Conservation (phyloP, 1,139 yeast species). For the Meyerozyma athensensis region DNA sequence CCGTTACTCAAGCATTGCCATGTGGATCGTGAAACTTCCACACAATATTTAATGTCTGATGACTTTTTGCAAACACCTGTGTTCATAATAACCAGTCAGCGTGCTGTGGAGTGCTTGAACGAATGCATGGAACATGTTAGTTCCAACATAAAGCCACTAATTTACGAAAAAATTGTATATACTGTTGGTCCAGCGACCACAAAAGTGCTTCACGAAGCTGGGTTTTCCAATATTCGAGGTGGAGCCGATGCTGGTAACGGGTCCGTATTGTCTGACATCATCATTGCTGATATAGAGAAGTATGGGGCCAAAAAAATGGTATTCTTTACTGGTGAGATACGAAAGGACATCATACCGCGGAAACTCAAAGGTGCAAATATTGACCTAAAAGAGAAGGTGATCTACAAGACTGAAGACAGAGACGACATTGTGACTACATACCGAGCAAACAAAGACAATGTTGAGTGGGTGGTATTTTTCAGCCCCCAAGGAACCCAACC, state of each 20-base stretch:
- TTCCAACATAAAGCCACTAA: slow-evolving; percentile 14
- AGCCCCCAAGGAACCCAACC: slow-evolving; percentile 84
- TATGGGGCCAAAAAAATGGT: slow-evolving; percentile 35
- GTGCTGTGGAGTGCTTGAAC: slow-evolving; percentile 80
- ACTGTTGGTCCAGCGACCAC: slow-evolving; percentile 94
- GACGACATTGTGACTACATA: slow-evolving; percentile 43
- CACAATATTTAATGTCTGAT: slow-evolving; percentile 34
- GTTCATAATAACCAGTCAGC: slow-evolving; percentile 80
- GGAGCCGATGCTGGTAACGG: slow-evolving; percentile 84
- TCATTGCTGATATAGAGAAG: slow-evolving; percentile 36
- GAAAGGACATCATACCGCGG: slow-evolving; percentile 77
- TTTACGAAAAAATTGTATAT: slow-evolving; percentile 54
- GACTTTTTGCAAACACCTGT: slow-evolving; percentile 40
- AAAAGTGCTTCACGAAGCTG: slow-evolving; percentile 51
- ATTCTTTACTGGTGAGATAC: slow-evolving; percentile 81
- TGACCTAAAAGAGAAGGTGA: slow-evolving; percentile 55
- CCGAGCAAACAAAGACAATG: slow-evolving; percentile 13
- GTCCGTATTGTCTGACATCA: slow-evolving; percentile 57
- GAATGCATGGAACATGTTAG: slow-evolving; percentile 31
- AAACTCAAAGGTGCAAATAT: slow-evolving; percentile 41
- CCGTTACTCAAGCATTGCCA: slow-evolving; percentile 68
- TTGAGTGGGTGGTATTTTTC: slow-evolving; percentile 73
- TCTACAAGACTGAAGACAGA: slow-evolving; percentile 62
- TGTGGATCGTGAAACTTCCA: slow-evolving; percentile 41
- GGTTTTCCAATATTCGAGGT: slow-evolving; percentile 68